Base-by-base conservation (phyloP, 2,329 filamentous ascomycete genomes). In the Herpomyces periplanetae region DNA sequence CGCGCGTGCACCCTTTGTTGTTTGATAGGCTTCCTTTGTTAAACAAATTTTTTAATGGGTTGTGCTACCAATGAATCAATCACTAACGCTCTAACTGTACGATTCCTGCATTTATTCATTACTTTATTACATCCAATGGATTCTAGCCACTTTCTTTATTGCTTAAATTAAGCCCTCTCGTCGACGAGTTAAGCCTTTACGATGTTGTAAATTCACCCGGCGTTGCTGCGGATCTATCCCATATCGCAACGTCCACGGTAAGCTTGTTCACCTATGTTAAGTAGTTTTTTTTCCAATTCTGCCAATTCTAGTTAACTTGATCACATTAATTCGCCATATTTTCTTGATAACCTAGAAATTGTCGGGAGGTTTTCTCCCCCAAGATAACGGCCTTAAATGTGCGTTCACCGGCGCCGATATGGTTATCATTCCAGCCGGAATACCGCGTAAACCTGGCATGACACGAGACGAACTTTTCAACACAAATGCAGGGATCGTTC, bases 401-500 rank as follows among this genome's bases (percentile, higher is more conserved):
- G 71, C 80, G 22, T 58, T 96, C 40, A 84, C 69, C 37, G 68
- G 69, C 42, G 68, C 71, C 32, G 73, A 96, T 42, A 62, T 96
- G 32, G 66, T 91, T 34, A 60, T 96, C 46, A 91, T 96, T 37
- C 80, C 80, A 20, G 80, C 80, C 36, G 80, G 80, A 34, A 84
- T 96, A 53, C 80, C 80, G 36, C 71, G 80, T 87, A 51, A 34
- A 59, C 80, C 80, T 33, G 80, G 80, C 35, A 96, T 96, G 80
- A 88, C 66, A 42, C 71, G 80, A 47, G 80, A 96, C 35, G 80
- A 91, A 39, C 66, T 96, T 24, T 96, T 96, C 64, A 88, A 88
- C 49, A 87, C 88, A 52, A 96, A 96, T 42, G 80, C 80, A 25
- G 68, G 73, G 33, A 96, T 96, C 36, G 80, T 96, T 37, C 69